Percentiles rank a stretch among this genome's conserved stretches.
phyloP scores from a whole-genome alignment of 192 early-diverging fungal genomes.

The Backusella westeae region DNA sequence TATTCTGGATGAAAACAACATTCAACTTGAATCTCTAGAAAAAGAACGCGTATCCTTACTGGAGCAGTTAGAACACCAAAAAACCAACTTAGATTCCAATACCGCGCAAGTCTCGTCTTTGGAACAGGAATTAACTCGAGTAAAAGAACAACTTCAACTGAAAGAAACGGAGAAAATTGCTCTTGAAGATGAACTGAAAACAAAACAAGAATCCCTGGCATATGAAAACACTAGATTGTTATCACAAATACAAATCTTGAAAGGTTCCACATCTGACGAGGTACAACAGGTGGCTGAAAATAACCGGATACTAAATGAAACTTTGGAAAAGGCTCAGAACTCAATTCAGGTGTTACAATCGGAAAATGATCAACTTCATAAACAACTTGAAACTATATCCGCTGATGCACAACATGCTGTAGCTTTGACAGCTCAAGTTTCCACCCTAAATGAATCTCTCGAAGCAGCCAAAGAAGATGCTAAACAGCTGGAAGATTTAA shows the following conservation, averaged over 20 bases:
- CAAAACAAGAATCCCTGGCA: background rate
- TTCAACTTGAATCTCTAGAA: background rate
- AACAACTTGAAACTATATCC: background rate
- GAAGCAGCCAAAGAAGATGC: background rate
- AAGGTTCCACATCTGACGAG: slow-evolving; percentile 1
- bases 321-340: background rate
- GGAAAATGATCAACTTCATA: background rate
- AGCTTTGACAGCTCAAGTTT: slow-evolving; percentile 2
- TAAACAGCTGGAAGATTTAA: background rate
- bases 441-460: background rate
- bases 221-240: background rate
- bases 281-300: slow-evolving; percentile 8
- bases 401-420: background rate
- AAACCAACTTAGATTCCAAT: background rate
- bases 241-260: slow-evolving; percentile 1
- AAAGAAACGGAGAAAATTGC: background rate
- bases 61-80: background rate
- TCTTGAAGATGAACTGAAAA: background rate
- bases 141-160: background rate
- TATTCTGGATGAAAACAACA: background rate
- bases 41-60: background rate
- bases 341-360: slow-evolving; percentile 1
- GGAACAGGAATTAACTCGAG: background rate
- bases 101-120: background rate
- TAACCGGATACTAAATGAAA: background rate